Evolutionary conservation across 208 protist genomes (phyloP).

Genomic region (Leishmania aethiopica): DNA sequence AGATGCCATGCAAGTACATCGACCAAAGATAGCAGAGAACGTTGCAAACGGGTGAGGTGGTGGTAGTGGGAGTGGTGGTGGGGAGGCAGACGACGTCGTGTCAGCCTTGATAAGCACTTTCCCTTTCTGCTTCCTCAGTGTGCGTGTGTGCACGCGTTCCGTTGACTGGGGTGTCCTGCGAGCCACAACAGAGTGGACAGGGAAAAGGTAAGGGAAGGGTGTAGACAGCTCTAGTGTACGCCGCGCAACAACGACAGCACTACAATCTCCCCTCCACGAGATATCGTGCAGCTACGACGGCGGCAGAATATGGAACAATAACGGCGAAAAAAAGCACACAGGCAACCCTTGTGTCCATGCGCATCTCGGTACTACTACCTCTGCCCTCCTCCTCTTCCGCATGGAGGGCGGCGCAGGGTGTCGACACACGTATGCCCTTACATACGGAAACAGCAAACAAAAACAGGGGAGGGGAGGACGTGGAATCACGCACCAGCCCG

Average conservation of each 20-base stretch:
- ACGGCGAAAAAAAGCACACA: slow-evolving; percentile 1
- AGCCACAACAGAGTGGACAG: not conserved
- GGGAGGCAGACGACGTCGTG: too few species aligned
- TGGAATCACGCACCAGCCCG: not conserved
- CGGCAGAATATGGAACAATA: not conserved
- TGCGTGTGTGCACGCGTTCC: not conserved
- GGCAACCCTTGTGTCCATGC: not conserved
- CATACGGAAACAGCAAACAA: not conserved
- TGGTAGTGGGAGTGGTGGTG: too few species aligned
- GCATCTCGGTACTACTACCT: not conserved
- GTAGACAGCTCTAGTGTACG: not conserved
- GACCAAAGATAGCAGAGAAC: not conserved
- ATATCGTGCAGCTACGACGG: not conserved
- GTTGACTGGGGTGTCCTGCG: not conserved
- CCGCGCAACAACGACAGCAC: not conserved
- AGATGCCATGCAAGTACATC: too few species aligned
- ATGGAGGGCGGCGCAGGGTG: not conserved
- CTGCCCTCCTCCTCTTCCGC: not conserved
- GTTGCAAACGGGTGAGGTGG: too few species aligned
- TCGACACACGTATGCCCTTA: not conserved
- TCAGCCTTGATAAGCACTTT: not conserved
- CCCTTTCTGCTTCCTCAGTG: not conserved
- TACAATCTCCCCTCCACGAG: not conserved
- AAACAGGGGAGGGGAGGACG: not conserved
- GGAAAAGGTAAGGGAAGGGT: not conserved